These are phyloP conservation scores for Yarrowia yakushimensis DNA, from an alignment of 805 yeast species.

Conservation along the genomic window DNA sequence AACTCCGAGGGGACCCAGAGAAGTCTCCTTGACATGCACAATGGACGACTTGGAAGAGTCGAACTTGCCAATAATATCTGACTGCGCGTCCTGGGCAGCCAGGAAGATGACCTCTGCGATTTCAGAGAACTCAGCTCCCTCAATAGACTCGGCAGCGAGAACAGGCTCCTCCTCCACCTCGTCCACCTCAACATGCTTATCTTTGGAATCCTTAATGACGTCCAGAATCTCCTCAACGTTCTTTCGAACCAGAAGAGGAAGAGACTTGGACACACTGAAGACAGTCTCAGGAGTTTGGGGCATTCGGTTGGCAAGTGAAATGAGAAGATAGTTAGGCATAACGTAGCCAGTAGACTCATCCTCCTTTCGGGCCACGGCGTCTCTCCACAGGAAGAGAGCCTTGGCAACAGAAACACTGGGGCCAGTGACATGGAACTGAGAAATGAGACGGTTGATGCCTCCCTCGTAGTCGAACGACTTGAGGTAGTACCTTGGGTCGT, in stretches of 20 bases:
- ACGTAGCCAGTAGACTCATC: constrained; percentile 85
- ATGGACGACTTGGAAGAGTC: constrained; percentile 19
- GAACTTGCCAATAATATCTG: neutral
- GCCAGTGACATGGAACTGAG: constrained; percentile 26
- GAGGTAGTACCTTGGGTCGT: constrained; percentile 42
- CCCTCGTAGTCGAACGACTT: constrained; percentile 17
- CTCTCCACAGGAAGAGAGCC: constrained; percentile 79
- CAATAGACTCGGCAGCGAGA: constrained; percentile 16
- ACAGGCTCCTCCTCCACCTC: constrained; percentile 15
- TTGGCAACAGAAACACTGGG: constrained; percentile 43
- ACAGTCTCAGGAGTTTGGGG: constrained; percentile 54
- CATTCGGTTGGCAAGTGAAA: constrained; percentile 52
- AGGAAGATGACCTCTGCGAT: constrained; percentile 15
- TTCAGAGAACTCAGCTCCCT: constrained; percentile 20
- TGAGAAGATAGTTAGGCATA: constrained; percentile 76
- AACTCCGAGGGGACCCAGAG: constrained; percentile 7
- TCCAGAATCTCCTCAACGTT: constrained; percentile 56
- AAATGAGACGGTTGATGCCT: constrained; percentile 28
- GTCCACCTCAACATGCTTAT: constrained; percentile 13
- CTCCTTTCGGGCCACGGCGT: constrained; percentile 59
- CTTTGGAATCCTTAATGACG: constrained; percentile 43
- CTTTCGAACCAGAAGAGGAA: constrained; percentile 55
- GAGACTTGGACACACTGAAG: constrained; percentile 33
- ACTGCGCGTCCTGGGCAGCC: constrained; percentile 15
- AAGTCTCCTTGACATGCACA: neutral